Evolutionary conservation across 1,139 yeast species (phyloP), one percentile per base, ranked within the genome.

Genomic region (Martiniozyma asiatica): DNA sequence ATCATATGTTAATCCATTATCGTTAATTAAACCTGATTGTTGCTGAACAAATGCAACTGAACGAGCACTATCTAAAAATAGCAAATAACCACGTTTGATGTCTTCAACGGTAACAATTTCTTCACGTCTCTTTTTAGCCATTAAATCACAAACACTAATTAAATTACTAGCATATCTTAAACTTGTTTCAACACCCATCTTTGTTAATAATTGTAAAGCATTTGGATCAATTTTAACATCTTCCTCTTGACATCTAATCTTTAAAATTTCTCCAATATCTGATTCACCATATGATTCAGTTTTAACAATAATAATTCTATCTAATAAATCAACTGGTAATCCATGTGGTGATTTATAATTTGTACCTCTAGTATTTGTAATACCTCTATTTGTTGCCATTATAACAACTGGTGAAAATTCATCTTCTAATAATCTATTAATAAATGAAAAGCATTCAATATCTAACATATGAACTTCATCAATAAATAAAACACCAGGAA

Each of bases 381-480:
- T 71, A 29, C 99, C 99, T 53, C 97, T 69, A 59, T 92, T 92
- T 26, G 98, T 89, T 22, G 98, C 98, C 97, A 92, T 89, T 38
- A 92, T 81, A 30, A 92, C 96, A 51, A 92, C 84, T 25, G 99
- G 98, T 7, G 97, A 78, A 54, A 89, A 77, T 42, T 87, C 97
- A 56, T 85, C 96, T 60, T 92, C 99, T 39, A 92, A 66, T 6
- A 98, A 97, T 42, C 98, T 71, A 62, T 92, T 92, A 50, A 92
- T 73, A 55, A 82, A 92, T 16, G 98, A 80, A 51, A 89, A 92
- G 54, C 96, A 79, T 58, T 92, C 99, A 48, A 92, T 82, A 55
- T 92, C 99, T 43, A 92, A 72, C 97, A 92, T 92, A 59, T 92
- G 98, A 32, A 87, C 97, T 59, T 92, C 99, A 58, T 92, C 99